Evolutionary conservation across 108 stramenopile species (phyloP).

Genomic region (Discostella pseudostelligera): DNA sequence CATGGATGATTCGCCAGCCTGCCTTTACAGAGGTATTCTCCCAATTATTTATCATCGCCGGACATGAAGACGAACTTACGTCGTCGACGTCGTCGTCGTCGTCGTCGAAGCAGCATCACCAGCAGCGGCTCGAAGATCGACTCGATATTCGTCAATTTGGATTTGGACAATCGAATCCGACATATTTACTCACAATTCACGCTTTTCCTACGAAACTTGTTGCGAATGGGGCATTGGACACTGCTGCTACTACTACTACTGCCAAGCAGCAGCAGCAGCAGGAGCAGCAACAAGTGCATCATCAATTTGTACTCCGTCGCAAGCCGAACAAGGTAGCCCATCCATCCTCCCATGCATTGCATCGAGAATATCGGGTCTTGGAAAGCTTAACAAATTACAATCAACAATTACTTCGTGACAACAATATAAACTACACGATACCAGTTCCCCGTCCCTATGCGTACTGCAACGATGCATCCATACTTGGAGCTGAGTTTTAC

Average conservation of each 20-base stretch:
- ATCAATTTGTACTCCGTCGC: conserved; percentile 42
- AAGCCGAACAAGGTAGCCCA: conserved; percentile 90
- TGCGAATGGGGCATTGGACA: conserved; percentile 2
- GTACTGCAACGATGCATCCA: conserved; percentile 75
- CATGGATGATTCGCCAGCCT: conserved; percentile 57
- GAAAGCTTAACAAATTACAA: conserved; percentile 71
- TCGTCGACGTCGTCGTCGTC: neutral
- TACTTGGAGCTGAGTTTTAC: conserved; percentile 96
- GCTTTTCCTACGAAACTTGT: conserved; percentile 9
- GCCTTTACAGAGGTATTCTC: conserved; percentile 14
- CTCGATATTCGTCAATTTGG: conserved; percentile 78
- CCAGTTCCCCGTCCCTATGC: conserved; percentile 83
- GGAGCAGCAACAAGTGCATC: conserved; percentile 66
- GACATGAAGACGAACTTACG: conserved; percentile 1
- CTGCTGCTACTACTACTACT: conserved; percentile 70
- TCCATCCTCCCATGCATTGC: conserved; percentile 96
- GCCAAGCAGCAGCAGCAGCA: conserved; percentile 73
- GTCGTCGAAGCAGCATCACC: neutral
- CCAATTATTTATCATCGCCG: neutral
- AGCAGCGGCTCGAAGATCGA: conserved; percentile 2
- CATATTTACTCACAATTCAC: conserved; percentile 72
- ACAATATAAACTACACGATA: conserved; percentile 45
- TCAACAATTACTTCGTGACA: conserved; percentile 80
- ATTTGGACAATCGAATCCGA: conserved; percentile 97
- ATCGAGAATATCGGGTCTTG: conserved; percentile 92